Percentiles rank a stretch among this genome's conserved stretches.
These are phyloP conservation scores for Selenicereus undatus DNA, from an alignment of 148 eudicot genomes.

Conservation along the genomic window DNA sequence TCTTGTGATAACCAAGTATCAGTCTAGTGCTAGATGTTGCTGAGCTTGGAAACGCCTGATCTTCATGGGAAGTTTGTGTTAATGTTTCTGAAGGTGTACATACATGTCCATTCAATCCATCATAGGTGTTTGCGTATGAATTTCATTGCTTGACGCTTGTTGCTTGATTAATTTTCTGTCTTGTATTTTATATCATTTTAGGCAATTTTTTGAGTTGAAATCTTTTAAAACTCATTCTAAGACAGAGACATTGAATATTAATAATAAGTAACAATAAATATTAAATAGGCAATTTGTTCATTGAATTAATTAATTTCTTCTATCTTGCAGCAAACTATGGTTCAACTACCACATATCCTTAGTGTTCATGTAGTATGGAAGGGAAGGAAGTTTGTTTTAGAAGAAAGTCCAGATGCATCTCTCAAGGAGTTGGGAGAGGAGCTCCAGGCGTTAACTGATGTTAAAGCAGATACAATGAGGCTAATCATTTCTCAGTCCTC, in stretches of 20 bases:
- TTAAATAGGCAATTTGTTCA: neutral
- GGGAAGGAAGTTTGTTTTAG: conserved; percentile 50
- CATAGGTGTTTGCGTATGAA: neutral
- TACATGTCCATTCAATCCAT: neutral
- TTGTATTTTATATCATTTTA: neutral
- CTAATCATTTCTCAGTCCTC: conserved; percentile 60
- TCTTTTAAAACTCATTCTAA: too few relatives aligned
- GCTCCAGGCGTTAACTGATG: conserved; percentile 60
- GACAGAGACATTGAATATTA: too few relatives aligned
- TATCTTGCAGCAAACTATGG: conserved; percentile 48
- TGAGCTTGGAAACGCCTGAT: neutral
- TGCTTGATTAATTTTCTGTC: neutral
- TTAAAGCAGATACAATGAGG: conserved; percentile 62
- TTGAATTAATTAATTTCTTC: neutral
- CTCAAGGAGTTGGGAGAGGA: conserved; percentile 63
- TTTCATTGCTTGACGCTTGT: neutral
- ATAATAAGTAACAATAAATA: too few relatives aligned
- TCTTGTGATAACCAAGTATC: neutral
- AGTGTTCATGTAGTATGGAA: conserved; percentile 61
- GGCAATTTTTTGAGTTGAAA: neutral
- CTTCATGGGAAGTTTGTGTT: neutral
- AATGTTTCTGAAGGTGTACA: neutral
- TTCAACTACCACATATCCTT: conserved; percentile 29
- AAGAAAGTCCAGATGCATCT: conserved; percentile 46
- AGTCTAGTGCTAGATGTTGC: neutral